Base-by-base conservation (phyloP, 2,329 filamentous ascomycete species). In the Chalaropsis thielavioides region DNA sequence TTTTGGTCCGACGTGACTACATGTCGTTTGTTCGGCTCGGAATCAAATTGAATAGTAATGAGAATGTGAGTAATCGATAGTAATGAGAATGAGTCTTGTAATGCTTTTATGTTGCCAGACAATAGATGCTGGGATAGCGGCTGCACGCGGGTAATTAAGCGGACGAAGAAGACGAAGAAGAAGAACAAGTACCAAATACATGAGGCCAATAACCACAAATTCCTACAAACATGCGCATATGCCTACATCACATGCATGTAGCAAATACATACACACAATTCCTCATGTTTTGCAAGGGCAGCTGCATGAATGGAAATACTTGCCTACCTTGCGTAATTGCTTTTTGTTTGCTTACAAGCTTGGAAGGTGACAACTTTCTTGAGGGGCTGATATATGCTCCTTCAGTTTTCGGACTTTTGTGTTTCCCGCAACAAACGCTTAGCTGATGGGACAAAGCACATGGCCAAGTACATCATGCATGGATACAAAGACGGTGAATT, bases 41-140 rank as follows among this genome's bases (percentile, higher is more conserved):
- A 31, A 31, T 31, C 24, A 35, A 56, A 56, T 3, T 35, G 27
- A 17, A 58, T 8, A 0, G 54, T 38, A n/a, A 58, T 38, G 54
- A 6, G 27, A 58, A 58, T 58, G 54, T n/a, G n/a, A n/a, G n/a
- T n/a, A n/a, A n/a, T n/a, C n/a, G n/a, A 58, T 8, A 0, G 54
- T 38, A n/a, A 58, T 38, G 54, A 6, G 27, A 58, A 58, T 58
- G 54, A 58, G 54, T 58, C 54, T 58, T 58, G n/a, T 58, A n/a
- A 38, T 38, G 24, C 35, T 4, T 58, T 58, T 58, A 27, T 38
- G 27, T 10, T 58, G 35, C 17, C 27, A 38, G 54, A 58, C 17
- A 58, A 58, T 10, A 38, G 31, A 38, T 17, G 15, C 10, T 35
- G 54, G 27, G 54, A 15, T 58, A 38, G 4, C 27, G 54, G 54